Base-by-base conservation (phyloP, 1,284 basidiomycete genomes). In the Pseudozyma flocculosa region DNA sequence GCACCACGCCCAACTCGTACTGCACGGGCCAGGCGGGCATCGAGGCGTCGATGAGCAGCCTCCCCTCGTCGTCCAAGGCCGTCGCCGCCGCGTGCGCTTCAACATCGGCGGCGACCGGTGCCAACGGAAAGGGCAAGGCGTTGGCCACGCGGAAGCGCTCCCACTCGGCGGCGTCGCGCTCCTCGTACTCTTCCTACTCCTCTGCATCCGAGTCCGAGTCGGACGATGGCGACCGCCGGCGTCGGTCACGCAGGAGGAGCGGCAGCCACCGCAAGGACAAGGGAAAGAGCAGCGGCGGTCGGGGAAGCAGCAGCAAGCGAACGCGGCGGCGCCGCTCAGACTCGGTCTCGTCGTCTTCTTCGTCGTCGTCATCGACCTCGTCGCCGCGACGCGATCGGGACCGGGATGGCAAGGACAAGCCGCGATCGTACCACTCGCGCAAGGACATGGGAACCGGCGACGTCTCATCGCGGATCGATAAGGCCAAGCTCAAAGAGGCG, bases 11-110 rank as follows among this genome's bases (percentile, higher is more conserved):
- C 72, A 82, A 89, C 43, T 93, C 92, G 10, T 98, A 98, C 78
- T 98, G 94, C 78, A 88, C 93, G 26, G 93, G 93, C 1, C 78
- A 85, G 75, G 91, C 88, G 10, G 93, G 90, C 52, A 95, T 89
- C 59, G 84, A 86, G 55, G 93, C 93, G 8, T 81, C 85, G 8
- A 72, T 84, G 32, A 40, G 86, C 4, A 58, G 32, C 15, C 45
- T 52, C 7, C 32, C 32, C 10, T 34, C 32, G 32, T 34, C 32
- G 15, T 34, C 32, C 32, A 34, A 34, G 32, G 32, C 32, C 32
- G 15, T 34, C 7, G 36, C 15, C 37, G 26, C 45, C 8, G 29
- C 4, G 5, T 37, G 13, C 22, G 45, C 23, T n/a, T n/a, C 13
- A 19, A n/a, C 5, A 30, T 23, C 22, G 18, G 23, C 14, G 15